Conservation (phyloP, 257 asterid species). For the Solanum tarijense region DNA sequence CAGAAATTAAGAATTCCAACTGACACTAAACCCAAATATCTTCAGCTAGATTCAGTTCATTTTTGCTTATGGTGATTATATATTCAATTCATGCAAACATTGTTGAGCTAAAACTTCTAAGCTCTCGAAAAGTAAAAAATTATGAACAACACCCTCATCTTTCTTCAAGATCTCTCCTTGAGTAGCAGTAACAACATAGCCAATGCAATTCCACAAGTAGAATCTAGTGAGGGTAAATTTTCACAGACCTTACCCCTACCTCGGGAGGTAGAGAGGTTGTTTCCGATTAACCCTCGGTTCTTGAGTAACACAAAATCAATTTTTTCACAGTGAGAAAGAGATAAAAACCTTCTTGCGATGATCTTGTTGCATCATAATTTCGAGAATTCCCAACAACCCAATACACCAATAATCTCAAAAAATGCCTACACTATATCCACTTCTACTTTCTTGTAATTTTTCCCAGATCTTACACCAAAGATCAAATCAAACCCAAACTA, state of each 20-base stretch:
- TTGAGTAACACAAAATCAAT: not conserved
- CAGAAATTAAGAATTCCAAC: not conserved
- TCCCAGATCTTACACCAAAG: not conserved
- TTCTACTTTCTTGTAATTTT: not conserved
- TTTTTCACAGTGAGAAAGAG: not conserved
- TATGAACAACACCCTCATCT: not conserved
- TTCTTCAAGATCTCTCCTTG: not conserved
- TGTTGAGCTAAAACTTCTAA: not conserved
- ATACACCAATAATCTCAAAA: not conserved
- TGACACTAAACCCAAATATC: not conserved
- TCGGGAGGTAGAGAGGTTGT: not conserved
- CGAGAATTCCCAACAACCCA: not conserved
- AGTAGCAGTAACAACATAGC: not conserved
- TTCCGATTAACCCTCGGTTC: not conserved
- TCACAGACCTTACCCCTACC: not conserved
- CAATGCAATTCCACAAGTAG: not conserved
- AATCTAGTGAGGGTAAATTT: not conserved
- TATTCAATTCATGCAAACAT: not conserved
- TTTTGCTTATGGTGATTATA: not conserved
- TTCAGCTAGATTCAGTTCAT: not conserved
- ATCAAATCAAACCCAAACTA: not conserved
- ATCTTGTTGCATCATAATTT: constrained; percentile 52
- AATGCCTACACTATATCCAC: not conserved
- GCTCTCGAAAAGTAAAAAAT: not conserved
- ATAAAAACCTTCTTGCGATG: constrained; percentile 45